These are phyloP conservation scores for Cryphonectria radicalis DNA, from an alignment of 2,329 filamentous ascomycete genomes.

Conservation along the genomic window DNA sequence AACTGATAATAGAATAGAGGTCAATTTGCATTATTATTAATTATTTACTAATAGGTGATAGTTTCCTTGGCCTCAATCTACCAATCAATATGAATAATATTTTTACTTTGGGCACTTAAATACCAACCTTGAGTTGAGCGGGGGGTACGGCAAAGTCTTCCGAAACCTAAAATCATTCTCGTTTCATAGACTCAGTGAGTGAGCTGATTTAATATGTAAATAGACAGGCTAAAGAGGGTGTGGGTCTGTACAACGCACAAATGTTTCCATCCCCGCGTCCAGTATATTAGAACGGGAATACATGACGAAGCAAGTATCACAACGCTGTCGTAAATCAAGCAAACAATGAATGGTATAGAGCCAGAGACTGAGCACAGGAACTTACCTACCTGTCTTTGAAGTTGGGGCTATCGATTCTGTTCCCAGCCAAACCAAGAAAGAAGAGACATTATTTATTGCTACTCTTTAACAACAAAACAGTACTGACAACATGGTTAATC, in stretches of 20 bases:
- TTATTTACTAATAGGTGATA: neutral
- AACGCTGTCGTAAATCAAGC: neutral
- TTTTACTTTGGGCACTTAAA: too few relatives aligned
- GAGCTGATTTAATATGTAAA: neutral
- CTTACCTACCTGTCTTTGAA: neutral
- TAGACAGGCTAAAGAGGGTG: neutral
- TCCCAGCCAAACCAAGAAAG: neutral
- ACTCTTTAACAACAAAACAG: neutral
- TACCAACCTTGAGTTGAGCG: neutral
- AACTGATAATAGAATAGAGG: neutral
- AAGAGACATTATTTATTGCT: neutral
- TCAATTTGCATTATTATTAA: neutral
- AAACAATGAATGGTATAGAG: neutral
- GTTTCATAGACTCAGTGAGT: neutral
- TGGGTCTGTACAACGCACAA: neutral
- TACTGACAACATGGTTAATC: constrained; percentile 1
- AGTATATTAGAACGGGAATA: neutral
- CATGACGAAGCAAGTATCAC: neutral
- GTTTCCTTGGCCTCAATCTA: neutral
- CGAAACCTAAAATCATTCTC: neutral
- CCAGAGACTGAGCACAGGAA: neutral
- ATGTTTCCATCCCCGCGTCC: neutral
- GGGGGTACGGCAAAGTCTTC: neutral
- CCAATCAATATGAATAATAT: neutral
- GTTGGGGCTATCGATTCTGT: neutral